phyloP scores from a whole-genome alignment of 2,329 filamentous ascomycete genomes.

The Aureobasidium mangrovei region DNA sequence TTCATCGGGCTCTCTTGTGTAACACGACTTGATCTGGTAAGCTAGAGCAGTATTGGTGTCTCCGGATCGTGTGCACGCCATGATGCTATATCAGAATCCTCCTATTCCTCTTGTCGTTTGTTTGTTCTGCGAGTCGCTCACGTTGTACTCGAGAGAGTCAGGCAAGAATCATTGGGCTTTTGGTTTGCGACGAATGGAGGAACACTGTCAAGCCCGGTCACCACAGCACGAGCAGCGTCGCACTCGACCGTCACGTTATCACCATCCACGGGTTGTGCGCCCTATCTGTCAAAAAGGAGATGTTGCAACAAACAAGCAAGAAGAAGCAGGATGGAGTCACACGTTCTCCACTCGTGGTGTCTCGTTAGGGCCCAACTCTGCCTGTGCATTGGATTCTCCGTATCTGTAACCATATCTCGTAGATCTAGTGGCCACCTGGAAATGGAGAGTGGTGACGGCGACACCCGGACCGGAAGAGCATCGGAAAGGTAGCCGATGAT shows the following conservation, averaged over 20 bases:
- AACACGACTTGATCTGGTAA: neutral
- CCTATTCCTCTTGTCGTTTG: neutral
- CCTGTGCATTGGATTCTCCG: neutral
- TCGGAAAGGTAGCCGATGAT: neutral
- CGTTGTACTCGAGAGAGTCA: neutral
- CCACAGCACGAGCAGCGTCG: neutral
- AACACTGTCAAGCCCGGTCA: neutral
- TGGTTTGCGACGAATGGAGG: neutral
- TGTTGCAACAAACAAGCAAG: neutral
- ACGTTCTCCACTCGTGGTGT: neutral
- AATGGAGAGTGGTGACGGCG: neutral
- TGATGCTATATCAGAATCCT: no score
- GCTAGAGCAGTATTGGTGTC: no score
- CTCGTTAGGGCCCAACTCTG: neutral
- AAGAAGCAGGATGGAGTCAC: neutral
- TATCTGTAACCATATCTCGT: neutral
- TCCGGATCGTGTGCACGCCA: no score
- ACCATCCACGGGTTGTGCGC: neutral
- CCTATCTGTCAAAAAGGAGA: slow-evolving; percentile 1
- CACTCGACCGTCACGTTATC: neutral
- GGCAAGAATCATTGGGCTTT: slow-evolving; percentile 4
- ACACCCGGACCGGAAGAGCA: neutral
- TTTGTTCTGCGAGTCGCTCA: neutral
- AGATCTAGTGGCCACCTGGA: no score
- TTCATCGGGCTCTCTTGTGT: no score